phyloP scores from a whole-genome alignment of 2,329 filamentous ascomycete species.

The Fonsecaea monophora region DNA sequence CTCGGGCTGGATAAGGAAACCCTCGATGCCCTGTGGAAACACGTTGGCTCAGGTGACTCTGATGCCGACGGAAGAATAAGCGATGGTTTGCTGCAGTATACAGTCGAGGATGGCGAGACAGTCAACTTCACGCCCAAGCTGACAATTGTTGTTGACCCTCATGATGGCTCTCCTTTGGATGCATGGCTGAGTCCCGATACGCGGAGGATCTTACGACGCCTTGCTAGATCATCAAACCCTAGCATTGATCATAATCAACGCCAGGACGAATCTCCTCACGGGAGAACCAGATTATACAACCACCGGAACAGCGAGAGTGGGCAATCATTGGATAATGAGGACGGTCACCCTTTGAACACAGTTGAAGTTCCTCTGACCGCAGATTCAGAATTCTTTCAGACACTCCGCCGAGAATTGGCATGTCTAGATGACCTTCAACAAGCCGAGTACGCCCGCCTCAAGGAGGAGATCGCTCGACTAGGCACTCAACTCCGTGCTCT shows the following conservation, averaged over 20 bases:
- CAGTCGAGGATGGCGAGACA: slow-evolving; percentile 55
- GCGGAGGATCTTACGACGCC: slow-evolving; percentile 66
- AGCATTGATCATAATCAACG: not conserved
- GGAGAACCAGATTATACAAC: not conserved
- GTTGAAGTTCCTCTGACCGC: slow-evolving; percentile 80
- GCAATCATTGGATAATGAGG: slow-evolving; percentile 10
- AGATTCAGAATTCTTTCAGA: slow-evolving; percentile 79
- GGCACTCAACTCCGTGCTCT: slow-evolving; percentile 67
- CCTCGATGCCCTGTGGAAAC: slow-evolving; percentile 68
- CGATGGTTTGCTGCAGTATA: slow-evolving; percentile 58
- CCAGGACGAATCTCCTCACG: slow-evolving; percentile 13
- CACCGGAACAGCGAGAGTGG: not conserved
- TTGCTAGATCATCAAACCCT: slow-evolving; percentile 53
- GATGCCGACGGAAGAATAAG: slow-evolving; percentile 39
- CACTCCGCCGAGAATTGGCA: slow-evolving; percentile 73
- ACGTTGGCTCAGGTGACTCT: slow-evolving; percentile 50
- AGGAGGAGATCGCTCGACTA: slow-evolving; percentile 67
- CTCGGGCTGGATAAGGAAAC: slow-evolving; percentile 76
- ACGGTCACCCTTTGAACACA: slow-evolving; percentile 45
- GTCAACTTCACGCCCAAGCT: slow-evolving; percentile 69
- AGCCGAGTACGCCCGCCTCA: slow-evolving; percentile 69
- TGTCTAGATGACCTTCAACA: slow-evolving; percentile 72
- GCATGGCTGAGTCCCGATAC: slow-evolving; percentile 72
- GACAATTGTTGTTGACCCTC: slow-evolving; percentile 71
- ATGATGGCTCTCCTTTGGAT: slow-evolving; percentile 71